Conservation (phyloP, 805 yeast genomes). For the Hanseniaspora pseudoguilliermondii region DNA sequence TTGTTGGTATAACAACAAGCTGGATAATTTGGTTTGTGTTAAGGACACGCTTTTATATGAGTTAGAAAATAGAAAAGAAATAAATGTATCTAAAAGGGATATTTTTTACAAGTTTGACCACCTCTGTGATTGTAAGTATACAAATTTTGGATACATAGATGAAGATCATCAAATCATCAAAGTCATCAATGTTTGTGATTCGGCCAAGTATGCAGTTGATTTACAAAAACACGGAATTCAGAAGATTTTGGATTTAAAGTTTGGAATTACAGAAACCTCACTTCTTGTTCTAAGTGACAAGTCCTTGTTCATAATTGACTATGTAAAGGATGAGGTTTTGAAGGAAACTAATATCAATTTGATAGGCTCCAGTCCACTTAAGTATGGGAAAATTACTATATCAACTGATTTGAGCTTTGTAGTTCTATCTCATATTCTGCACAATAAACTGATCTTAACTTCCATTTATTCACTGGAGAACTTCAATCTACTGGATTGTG, state of each 20-base stretch:
- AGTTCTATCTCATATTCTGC: not conserved
- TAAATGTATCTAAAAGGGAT: not conserved
- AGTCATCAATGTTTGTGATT: not conserved
- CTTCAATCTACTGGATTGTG: not conserved
- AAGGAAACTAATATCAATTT: not conserved
- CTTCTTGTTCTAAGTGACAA: not conserved
- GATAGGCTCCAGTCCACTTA: not conserved
- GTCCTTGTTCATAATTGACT: not conserved
- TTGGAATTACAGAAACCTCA: constrained; percentile 8
- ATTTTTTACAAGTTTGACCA: not conserved
- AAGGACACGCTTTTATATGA: not conserved
- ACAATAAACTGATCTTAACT: not conserved
- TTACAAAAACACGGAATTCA: not conserved
- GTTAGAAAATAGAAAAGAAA: not conserved
- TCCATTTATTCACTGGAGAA: constrained; percentile 3
- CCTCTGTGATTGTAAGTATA: constrained; percentile 2
- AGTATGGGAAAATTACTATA: not conserved
- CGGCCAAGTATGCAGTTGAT: not conserved
- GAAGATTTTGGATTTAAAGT: constrained; percentile 4
- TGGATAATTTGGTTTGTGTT: not conserved
- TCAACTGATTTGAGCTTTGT: not conserved
- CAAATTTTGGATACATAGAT: constrained; percentile 3
- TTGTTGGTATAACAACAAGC: constrained; percentile 2
- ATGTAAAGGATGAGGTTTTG: not conserved
- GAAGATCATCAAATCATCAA: not conserved